Evolutionary conservation across 225 moss, liverwort and hornwort species (phyloP).

Genomic region (Polytrichum formosum): DNA sequence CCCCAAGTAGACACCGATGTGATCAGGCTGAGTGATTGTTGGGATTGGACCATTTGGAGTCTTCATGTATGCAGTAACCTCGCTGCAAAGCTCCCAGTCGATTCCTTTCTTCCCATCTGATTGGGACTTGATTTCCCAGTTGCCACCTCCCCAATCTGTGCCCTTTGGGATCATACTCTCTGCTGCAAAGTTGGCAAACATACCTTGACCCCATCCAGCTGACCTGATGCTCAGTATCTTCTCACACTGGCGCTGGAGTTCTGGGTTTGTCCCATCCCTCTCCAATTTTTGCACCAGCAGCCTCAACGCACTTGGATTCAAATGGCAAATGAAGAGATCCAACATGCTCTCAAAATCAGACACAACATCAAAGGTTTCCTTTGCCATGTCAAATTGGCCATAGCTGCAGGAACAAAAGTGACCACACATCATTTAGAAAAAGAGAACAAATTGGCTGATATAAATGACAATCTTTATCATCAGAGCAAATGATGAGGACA

Average conservation of each 20-base stretch:
- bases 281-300: constrained; percentile 89
- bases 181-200: constrained; percentile 87
- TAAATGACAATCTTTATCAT: too few relatives aligned
- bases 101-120: constrained; percentile 67
- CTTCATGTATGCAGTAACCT: constrained; percentile 99
- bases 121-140: constrained; percentile 88
- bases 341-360: constrained; percentile 93
- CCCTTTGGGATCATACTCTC: constrained; percentile 99
- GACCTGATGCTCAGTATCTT: constrained; percentile 89
- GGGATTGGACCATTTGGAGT: constrained; percentile 85
- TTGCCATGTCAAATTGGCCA: constrained; percentile 93
- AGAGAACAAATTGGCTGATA: too few relatives aligned
- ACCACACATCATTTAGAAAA: too few relatives aligned
- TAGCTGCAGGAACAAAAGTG: constrained; percentile 47
- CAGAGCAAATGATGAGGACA: too few relatives aligned
- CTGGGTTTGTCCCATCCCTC: constrained; percentile 73
- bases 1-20: constrained; percentile 97
- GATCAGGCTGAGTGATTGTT: constrained; percentile 85
- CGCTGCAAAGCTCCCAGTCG: constrained; percentile 97
- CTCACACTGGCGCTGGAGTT: constrained; percentile 94
- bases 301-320: constrained; percentile 97
- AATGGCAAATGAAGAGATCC: constrained; percentile 90
- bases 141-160: constrained; percentile 97
- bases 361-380: constrained; percentile 94
- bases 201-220: constrained; percentile 86